Percentiles rank a stretch among this genome's conserved stretches.
These are phyloP conservation scores for Russula compacta DNA, from an alignment of 768 basidiomycete genomes.

Conservation along the genomic window DNA sequence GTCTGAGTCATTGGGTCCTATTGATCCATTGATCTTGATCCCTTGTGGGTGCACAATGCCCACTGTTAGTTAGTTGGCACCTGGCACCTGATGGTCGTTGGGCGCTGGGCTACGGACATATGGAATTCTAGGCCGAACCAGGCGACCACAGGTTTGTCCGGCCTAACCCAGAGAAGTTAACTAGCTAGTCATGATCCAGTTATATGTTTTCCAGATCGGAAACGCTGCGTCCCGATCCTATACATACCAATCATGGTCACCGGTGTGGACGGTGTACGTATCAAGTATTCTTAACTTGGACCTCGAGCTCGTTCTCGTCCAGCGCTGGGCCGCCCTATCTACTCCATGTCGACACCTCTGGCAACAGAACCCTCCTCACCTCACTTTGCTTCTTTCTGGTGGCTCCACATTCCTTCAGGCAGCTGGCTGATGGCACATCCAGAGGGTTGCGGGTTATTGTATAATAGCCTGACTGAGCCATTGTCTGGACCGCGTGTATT, in stretches of 20 bases:
- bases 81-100: neutral
- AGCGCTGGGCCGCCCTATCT: neutral
- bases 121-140: conserved; percentile 16
- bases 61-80: neutral
- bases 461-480: neutral
- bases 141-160: neutral
- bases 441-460: neutral
- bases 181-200: neutral
- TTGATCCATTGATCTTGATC: neutral
- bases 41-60: neutral
- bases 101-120: conserved; percentile 13
- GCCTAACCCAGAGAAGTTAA: neutral
- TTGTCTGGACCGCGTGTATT: neutral
- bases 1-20: neutral
- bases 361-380: neutral
- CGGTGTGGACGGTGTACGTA: neutral
- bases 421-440: neutral
- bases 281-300: neutral
- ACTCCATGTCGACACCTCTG: neutral
- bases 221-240: neutral
- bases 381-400: neutral
- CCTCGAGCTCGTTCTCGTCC: neutral
- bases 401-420: neutral
- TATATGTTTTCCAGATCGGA: neutral
- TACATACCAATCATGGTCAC: neutral